Conservation (phyloP, 1,284 basidiomycete species). For the Blastosporella zonata region DNA sequence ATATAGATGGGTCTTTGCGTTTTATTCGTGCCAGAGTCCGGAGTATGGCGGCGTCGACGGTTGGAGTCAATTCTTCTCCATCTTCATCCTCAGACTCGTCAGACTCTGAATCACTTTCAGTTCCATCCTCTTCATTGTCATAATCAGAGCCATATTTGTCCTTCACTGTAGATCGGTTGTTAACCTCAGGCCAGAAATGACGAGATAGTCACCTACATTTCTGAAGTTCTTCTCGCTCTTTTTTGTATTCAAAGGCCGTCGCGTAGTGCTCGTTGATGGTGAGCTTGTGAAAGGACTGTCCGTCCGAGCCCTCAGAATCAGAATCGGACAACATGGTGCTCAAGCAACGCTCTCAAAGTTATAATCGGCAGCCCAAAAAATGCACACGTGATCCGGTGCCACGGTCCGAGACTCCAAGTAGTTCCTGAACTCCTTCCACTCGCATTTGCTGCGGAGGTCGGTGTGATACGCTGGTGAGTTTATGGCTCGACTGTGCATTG, state of each 20-base stretch:
- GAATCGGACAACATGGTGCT: conserved; percentile 41
- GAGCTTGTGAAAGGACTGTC: conserved; percentile 44
- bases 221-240: conserved; percentile 79
- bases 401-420: too few species aligned
- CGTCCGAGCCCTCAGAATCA: conserved; percentile 54
- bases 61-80: conserved; percentile 92
- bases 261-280: conserved; percentile 83
- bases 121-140: conserved; percentile 46
- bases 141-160: conserved; percentile 82
- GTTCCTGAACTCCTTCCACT: too few species aligned
- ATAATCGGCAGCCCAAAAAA: conserved; percentile 7
- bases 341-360: too few species aligned
- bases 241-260: conserved; percentile 77
- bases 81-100: conserved; percentile 92
- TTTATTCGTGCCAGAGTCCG: conserved; percentile 87
- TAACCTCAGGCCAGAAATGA: neutral
- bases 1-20: conserved; percentile 82
- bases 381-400: conserved; percentile 8
- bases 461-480: too few species aligned
- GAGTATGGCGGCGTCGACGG: conserved; percentile 93
- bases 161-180: conserved; percentile 53
- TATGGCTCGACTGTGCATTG: conserved; percentile 3
- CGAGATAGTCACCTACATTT: conserved; percentile 52
- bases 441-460: neutral
- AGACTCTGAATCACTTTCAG: conserved; percentile 67